Base-by-base conservation (phyloP, 169 alveolate species). In the Eimeria brunetti region DNA sequence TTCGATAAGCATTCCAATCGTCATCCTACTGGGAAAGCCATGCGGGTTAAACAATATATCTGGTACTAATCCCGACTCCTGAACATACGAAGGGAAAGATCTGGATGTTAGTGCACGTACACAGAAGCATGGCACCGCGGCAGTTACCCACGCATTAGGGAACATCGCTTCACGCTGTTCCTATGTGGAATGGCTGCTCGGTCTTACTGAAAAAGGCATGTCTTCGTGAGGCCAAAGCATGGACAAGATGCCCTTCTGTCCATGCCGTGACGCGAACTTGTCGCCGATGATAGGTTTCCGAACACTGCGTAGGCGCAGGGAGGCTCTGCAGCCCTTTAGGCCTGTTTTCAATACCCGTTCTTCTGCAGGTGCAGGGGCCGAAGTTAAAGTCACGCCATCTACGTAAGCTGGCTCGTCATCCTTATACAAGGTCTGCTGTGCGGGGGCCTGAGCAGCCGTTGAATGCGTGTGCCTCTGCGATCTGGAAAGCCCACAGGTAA, bases 1-100 rank as follows among this genome's bases (percentile, higher is more conserved):
- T 96, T 99, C 99, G 20, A 99, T 99, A 91, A 99, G 97, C 99
- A 97, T 97, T 12, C 98, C 99, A 53, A 99, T 99, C 16, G 99
- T 99, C 99, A 99, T 99, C 89, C 99, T 98, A 46, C 99, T 98
- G n/a, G 99, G 99, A 95, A 99, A 99, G 69, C 99, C 99, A 97
- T 99, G 99, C 7, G 99, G 99, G 96, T 99, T 99, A 96, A 99
- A 99, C 46, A 99, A 99, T 62, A 99, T 98, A 97, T 99, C 99
- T 18, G 99, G 99, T 16, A 99, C 99, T 76, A 99, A 98, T 36
- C 99, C 99, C 64, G 99, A 97, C 94, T 99, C 99, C 91, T 96
- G 94, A 67, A 67, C 78, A 56, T 9, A 67, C 41, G 49, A 24
- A 84, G 12, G 4, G 56, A 20, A 51, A 24, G 41, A 18, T 12